These are phyloP conservation scores for Middelhovenomyces tepae DNA, from an alignment of 805 yeast species.

Conservation along the genomic window DNA sequence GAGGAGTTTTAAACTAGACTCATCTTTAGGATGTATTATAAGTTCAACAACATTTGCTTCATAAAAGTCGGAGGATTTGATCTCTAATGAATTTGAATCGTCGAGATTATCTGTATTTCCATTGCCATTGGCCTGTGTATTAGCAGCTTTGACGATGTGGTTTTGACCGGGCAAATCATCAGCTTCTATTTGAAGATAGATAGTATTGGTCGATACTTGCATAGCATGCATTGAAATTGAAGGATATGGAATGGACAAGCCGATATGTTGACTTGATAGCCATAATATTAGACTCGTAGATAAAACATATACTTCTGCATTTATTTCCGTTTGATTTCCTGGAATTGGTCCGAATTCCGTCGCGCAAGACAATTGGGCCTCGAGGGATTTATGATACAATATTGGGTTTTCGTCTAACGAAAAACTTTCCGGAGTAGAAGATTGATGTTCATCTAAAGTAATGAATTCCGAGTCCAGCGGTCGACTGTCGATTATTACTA, in stretches of 20 bases:
- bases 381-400: conserved; percentile 14
- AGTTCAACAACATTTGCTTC: conserved; percentile 10
- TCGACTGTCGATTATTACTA: conserved; percentile 6
- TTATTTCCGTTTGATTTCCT: not conserved
- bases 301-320: conserved; percentile 17
- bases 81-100: too few species aligned
- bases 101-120: too few species aligned
- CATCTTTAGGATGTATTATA: conserved; percentile 6
- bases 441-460: conserved; percentile 22
- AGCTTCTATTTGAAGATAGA: conserved; percentile 18
- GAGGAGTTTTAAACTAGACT: conserved; percentile 3
- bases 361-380: conserved; percentile 6
- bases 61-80: conserved; percentile 1
- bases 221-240: conserved; percentile 22
- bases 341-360: conserved; percentile 3
- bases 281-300: conserved; percentile 22
- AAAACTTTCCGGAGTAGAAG: conserved; percentile 26
- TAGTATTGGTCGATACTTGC: conserved; percentile 7
- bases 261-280: conserved; percentile 13
- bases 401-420: conserved; percentile 28
- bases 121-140: conserved; percentile 1
- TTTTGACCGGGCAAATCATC: conserved; percentile 2
- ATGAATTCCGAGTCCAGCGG: conserved; percentile 19
- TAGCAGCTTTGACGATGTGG: conserved; percentile 1
- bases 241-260: conserved; percentile 17